phyloP scores from a whole-genome alignment of 73 alveolate genomes.

The Paramecium biaurelia region DNA sequence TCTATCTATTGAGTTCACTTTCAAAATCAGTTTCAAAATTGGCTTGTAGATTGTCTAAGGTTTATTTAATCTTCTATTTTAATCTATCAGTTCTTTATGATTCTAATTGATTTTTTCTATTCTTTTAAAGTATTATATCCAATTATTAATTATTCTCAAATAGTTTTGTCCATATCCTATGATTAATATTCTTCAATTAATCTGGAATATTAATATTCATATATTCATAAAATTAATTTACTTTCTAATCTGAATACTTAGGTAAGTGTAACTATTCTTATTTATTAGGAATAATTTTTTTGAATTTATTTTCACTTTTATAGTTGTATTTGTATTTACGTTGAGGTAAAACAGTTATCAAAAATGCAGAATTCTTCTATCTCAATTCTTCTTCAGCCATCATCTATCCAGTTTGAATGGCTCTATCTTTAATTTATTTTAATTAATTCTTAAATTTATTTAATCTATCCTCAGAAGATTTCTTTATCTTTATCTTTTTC shows the following conservation, averaged over 20 bases:
- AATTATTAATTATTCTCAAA: background rate
- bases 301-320: background rate
- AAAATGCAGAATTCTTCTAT: background rate
- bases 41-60: background rate
- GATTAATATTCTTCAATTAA: background rate
- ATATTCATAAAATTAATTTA: conserved; percentile 15
- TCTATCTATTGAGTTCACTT: background rate
- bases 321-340: background rate
- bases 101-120: background rate
- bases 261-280: background rate
- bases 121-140: background rate
- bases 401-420: background rate
- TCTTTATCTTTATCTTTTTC: conserved; percentile 2
- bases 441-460: background rate
- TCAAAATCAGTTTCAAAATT: conserved; percentile 10
- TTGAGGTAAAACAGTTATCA: background rate
- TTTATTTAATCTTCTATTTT: background rate
- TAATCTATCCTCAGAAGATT: background rate
- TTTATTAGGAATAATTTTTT: background rate
- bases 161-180: conserved; percentile 2
- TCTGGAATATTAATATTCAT: conserved; percentile 33
- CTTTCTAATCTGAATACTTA: background rate
- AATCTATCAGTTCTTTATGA: conserved; percentile 41
- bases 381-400: conserved; percentile 49
- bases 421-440: background rate